phyloP scores from a whole-genome alignment of 352 stramenopile genomes.

The Pythium coloratum region DNA sequence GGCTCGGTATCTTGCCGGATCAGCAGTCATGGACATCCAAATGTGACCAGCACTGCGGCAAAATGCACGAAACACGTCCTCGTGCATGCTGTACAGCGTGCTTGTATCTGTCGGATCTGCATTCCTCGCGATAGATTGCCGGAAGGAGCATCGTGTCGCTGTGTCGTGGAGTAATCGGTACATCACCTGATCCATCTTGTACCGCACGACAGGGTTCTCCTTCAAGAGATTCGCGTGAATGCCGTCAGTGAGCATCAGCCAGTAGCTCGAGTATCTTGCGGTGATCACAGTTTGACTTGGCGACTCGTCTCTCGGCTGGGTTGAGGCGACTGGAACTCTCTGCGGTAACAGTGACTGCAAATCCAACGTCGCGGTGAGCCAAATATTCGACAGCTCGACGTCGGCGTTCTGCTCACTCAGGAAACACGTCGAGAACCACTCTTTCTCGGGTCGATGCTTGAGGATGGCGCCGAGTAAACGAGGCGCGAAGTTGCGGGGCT shows the following conservation, averaged over 20 bases:
- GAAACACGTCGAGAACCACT: constrained; percentile 70
- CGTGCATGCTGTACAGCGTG: constrained; percentile 59
- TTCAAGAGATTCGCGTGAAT: constrained; percentile 59
- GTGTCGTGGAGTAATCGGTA: constrained; percentile 46
- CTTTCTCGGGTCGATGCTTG: constrained; percentile 55
- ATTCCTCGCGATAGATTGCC: constrained; percentile 24
- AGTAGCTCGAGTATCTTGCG: constrained; percentile 55
- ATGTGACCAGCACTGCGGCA: constrained; percentile 42
- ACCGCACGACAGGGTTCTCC: constrained; percentile 39
- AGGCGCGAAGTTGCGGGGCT: constrained; percentile 52
- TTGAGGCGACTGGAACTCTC: not conserved
- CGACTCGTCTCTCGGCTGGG: not conserved
- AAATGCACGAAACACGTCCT: constrained; percentile 69
- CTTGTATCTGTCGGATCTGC: constrained; percentile 25
- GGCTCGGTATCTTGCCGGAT: constrained; percentile 18
- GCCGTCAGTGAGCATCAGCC: constrained; percentile 67
- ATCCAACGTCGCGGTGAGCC: constrained; percentile 71
- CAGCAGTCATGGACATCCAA: constrained; percentile 34
- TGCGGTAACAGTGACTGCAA: constrained; percentile 32
- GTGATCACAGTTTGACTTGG: not conserved
- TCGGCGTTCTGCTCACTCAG: constrained; percentile 56
- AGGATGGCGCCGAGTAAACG: constrained; percentile 57
- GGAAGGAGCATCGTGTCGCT: constrained; percentile 44
- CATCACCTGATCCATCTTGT: constrained; percentile 53
- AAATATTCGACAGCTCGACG: constrained; percentile 55